phyloP scores from a whole-genome alignment of 371 early-diverging fungal species.

The Massospora cicadina region DNA sequence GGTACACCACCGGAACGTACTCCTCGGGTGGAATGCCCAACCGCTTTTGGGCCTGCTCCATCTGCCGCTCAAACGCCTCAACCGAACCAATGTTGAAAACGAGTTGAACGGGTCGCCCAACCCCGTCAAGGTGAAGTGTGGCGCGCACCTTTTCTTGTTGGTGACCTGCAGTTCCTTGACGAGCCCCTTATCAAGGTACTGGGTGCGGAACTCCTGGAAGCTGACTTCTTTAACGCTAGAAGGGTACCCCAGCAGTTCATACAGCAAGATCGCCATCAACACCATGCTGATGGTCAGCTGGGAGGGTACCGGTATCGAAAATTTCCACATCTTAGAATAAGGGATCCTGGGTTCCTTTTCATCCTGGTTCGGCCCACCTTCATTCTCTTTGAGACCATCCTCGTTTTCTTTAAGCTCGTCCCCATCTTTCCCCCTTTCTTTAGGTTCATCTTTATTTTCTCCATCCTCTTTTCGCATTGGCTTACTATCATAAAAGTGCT shows the following conservation, averaged over 20 bases:
- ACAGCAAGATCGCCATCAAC: conserved; percentile 30
- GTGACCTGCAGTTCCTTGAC: conserved; percentile 77
- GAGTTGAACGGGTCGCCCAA: conserved; percentile 21
- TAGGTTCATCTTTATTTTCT: conserved; percentile 17
- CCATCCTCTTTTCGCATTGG: not conserved
- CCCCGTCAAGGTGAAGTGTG: conserved; percentile 49
- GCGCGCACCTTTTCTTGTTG: conserved; percentile 70
- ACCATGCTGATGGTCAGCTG: conserved; percentile 13
- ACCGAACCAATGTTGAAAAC: conserved; percentile 90
- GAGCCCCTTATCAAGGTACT: conserved; percentile 76
- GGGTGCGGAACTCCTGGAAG: conserved; percentile 79
- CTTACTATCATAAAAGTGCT: conserved; percentile 21
- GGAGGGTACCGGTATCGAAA: no score
- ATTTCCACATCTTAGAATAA: no score
- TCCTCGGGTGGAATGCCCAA: conserved; percentile 75
- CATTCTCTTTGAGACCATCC: conserved; percentile 7
- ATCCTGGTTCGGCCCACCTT: not conserved
- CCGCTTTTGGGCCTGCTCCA: conserved; percentile 81
- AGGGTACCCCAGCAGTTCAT: conserved; percentile 25
- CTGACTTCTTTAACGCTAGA: conserved; percentile 52
- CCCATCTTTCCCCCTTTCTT: conserved; percentile 15
- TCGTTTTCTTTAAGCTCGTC: conserved; percentile 10
- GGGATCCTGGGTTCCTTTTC: no score
- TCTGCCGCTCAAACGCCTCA: conserved; percentile 78
- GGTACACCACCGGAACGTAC: conserved; percentile 77